Evolutionary conservation across 2,329 filamentous ascomycete species (phyloP).

Genomic region (Trichoderma citrinoviride): DNA sequence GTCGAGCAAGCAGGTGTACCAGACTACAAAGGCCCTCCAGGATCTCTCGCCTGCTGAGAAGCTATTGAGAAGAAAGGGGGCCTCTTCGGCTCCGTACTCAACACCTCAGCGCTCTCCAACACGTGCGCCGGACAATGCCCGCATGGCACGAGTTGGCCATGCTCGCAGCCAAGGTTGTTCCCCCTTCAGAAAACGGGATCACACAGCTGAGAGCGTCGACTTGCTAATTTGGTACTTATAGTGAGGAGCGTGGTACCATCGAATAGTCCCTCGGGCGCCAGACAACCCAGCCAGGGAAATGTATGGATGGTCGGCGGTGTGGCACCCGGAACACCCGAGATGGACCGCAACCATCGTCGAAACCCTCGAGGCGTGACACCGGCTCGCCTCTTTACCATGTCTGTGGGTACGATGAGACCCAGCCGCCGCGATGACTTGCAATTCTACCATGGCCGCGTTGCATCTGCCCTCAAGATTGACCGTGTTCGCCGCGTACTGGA

Average conservation of each 20-base stretch:
- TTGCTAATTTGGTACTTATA: slow-evolving; percentile 24
- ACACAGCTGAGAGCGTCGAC: background rate
- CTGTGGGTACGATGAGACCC: slow-evolving; percentile 43
- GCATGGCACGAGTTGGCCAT: slow-evolving; percentile 4
- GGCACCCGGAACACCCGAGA: slow-evolving; percentile 52
- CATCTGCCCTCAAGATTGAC: slow-evolving; percentile 78
- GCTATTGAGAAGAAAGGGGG: slow-evolving; percentile 42
- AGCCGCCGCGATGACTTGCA: slow-evolving; percentile 59
- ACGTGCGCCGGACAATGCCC: background rate
- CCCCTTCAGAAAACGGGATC: background rate
- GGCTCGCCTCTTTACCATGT: slow-evolving; percentile 62
- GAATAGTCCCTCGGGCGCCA: slow-evolving; percentile 29
- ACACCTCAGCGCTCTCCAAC: slow-evolving; percentile 29
- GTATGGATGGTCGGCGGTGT: slow-evolving; percentile 78
- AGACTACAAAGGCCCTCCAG: slow-evolving; percentile 43
- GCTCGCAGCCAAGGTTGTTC: slow-evolving; percentile 1
- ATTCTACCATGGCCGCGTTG: slow-evolving; percentile 71
- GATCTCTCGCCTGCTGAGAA: slow-evolving; percentile 46
- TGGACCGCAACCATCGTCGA: slow-evolving; percentile 62
- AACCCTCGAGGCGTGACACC: slow-evolving; percentile 68
- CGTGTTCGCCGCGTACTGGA: slow-evolving; percentile 64
- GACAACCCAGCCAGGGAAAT: slow-evolving; percentile 63
- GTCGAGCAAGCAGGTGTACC: slow-evolving; percentile 45
- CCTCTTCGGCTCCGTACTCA: slow-evolving; percentile 44
- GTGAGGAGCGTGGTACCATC: slow-evolving; percentile 27